Conservation (phyloP, 176 grass and related monocot species). For the Panicum miliaceum region DNA sequence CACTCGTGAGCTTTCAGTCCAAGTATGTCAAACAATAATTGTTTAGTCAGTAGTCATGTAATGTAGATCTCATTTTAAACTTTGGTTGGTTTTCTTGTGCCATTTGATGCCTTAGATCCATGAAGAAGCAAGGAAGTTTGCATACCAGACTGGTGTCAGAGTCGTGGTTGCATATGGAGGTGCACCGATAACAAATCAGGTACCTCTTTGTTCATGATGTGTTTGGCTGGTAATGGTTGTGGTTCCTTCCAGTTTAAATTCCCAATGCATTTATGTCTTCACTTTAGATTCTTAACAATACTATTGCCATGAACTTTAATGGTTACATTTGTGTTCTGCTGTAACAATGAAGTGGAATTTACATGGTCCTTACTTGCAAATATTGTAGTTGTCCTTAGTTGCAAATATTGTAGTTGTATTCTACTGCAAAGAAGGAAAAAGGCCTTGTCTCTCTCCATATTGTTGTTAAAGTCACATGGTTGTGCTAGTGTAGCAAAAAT, state of each 20-base stretch:
- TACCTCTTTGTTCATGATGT: conserved; percentile 31
- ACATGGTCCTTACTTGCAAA: neutral
- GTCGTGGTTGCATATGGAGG: conserved; percentile 92
- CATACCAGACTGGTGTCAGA: conserved; percentile 88
- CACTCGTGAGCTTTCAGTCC: conserved; percentile 78
- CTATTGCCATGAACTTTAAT: neutral
- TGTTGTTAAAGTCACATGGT: neutral
- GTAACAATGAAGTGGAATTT: neutral
- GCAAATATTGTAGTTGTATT: neutral
- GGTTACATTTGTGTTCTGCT: neutral
- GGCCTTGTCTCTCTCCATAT: neutral
- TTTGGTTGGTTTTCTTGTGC: conserved; percentile 29
- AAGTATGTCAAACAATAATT: conserved; percentile 51
- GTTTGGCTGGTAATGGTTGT: no score
- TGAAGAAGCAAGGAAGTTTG: conserved; percentile 90
- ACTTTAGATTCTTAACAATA: neutral
- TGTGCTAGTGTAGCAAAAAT: neutral
- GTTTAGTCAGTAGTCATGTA: neutral
- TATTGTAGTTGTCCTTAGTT: neutral
- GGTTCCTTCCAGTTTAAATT: neutral
- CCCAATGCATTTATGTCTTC: neutral
- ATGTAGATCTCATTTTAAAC: neutral
- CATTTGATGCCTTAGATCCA: conserved; percentile 62
- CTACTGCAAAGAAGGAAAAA: neutral
- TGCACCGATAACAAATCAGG: conserved; percentile 90